A percentile compares a stretch with the other conserved stretches of the same genome.
Evolutionary conservation across 1,139 yeast species (phyloP).

Genomic region (Kodamaea sp.): DNA sequence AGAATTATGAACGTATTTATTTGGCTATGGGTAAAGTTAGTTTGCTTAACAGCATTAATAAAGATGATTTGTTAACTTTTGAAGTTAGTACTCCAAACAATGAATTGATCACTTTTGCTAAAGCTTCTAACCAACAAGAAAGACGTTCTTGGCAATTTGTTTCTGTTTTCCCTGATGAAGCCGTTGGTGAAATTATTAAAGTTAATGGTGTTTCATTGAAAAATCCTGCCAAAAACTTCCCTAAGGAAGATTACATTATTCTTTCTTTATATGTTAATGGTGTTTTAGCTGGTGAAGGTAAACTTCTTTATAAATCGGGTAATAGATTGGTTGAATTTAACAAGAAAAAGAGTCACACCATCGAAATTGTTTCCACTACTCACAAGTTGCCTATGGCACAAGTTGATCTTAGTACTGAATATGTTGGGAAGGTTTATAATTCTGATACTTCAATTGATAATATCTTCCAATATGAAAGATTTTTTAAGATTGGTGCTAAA

Average conservation of each 20-base stretch:
- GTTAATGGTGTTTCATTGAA: slow-evolving; percentile 51
- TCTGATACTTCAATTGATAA: slow-evolving; percentile 56
- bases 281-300: slow-evolving; percentile 54
- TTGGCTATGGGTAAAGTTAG: slow-evolving; percentile 52
- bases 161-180: slow-evolving; percentile 73
- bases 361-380: slow-evolving; percentile 34
- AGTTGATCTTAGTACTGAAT: slow-evolving; percentile 58
- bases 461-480: slow-evolving; percentile 53
- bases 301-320: slow-evolving; percentile 39
- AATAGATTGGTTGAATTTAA: slow-evolving; percentile 41
- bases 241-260: slow-evolving; percentile 52
- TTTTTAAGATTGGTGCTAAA: slow-evolving; percentile 39
- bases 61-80: slow-evolving; percentile 44
- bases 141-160: slow-evolving; percentile 65
- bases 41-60: slow-evolving; percentile 29
- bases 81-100: slow-evolving; percentile 48
- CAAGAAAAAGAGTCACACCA: slow-evolving; percentile 31
- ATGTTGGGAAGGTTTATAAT: slow-evolving; percentile 68
- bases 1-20: slow-evolving; percentile 58
- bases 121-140: slow-evolving; percentile 63
- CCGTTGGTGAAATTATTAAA: slow-evolving; percentile 65
- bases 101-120: slow-evolving; percentile 51
- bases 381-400: slow-evolving; percentile 44
- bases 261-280: slow-evolving; percentile 67
- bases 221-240: slow-evolving; percentile 27